Percentiles rank a stretch among this genome's conserved stretches.
phyloP scores from a whole-genome alignment of 2,329 filamentous ascomycete genomes.

The Cryphonectria parasitica region DNA sequence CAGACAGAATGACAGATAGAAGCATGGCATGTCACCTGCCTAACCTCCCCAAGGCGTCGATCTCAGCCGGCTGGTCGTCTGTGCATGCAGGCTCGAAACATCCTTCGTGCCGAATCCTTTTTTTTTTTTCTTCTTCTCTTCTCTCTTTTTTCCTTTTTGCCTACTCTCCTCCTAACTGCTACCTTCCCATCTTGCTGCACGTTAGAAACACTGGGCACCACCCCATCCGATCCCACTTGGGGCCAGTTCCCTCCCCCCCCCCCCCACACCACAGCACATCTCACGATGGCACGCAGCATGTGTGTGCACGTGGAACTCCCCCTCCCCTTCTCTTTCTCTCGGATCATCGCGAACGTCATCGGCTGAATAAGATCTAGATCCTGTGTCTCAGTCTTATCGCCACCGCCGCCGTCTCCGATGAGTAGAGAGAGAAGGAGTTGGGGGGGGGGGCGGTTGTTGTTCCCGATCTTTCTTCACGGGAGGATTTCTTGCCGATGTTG shows the following conservation, averaged over 20 bases:
- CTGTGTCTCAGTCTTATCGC: slow-evolving; percentile 8
- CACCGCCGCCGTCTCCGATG: background rate
- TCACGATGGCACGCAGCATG: background rate
- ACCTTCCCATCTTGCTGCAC: background rate
- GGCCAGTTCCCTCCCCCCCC: background rate
- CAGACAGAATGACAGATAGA: background rate
- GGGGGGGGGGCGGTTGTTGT: background rate
- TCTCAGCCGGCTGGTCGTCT: background rate
- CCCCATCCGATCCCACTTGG: background rate
- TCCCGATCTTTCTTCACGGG: background rate
- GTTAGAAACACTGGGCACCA: no score
- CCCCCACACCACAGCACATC: background rate
- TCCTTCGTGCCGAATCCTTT: background rate
- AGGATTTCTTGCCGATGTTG: background rate
- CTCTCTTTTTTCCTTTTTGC: background rate
- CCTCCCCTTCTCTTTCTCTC: background rate
- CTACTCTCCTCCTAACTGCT: background rate
- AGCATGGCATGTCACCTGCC: background rate
- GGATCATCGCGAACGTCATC: background rate
- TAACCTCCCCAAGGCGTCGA: background rate
- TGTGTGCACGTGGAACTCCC: background rate
- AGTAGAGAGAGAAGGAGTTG: background rate
- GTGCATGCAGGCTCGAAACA: background rate
- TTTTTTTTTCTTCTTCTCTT: background rate
- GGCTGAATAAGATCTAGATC: slow-evolving; percentile 5